Evolutionary conservation across 2,329 filamentous ascomycete species (phyloP).

Genomic region (Xylariaceae sp.): DNA sequence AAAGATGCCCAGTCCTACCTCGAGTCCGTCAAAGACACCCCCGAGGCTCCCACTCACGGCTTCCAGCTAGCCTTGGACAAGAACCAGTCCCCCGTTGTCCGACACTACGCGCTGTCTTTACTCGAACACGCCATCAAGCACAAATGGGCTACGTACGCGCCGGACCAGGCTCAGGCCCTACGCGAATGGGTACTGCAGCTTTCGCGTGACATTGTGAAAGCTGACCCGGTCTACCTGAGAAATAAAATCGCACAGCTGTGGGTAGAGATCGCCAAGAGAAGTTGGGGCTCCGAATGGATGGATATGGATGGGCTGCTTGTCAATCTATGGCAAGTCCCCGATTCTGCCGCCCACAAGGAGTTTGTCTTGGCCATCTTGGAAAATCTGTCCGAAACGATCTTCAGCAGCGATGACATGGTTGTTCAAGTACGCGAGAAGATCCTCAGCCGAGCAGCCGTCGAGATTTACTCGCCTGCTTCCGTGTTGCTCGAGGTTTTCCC

Average conservation of each 20-base stretch:
- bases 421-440: slow-evolving; percentile 77
- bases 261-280: slow-evolving; percentile 90
- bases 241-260: slow-evolving; percentile 94
- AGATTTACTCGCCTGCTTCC: slow-evolving; percentile 79
- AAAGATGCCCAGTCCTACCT: slow-evolving; percentile 80
- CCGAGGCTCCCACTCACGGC: slow-evolving; percentile 77
- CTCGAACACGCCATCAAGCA: slow-evolving; percentile 87
- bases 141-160: slow-evolving; percentile 68
- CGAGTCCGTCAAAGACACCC: slow-evolving; percentile 74
- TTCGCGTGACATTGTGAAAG: slow-evolving; percentile 61
- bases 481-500: slow-evolving; percentile 74
- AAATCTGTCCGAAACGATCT: slow-evolving; percentile 88
- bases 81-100: slow-evolving; percentile 71
- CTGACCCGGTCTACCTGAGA: slow-evolving; percentile 76
- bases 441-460: slow-evolving; percentile 83
- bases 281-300: slow-evolving; percentile 89
- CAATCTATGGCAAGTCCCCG: slow-evolving; percentile 70
- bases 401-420: slow-evolving; percentile 82
- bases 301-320: slow-evolving; percentile 86
- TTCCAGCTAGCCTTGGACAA: slow-evolving; percentile 74
- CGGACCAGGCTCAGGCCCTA: slow-evolving; percentile 62
- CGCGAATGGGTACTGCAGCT: slow-evolving; percentile 75
- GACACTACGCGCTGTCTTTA: slow-evolving; percentile 89
- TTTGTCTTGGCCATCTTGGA: slow-evolving; percentile 86
- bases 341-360: slow-evolving; percentile 65